These are phyloP conservation scores for Phytophthora fragariaefolia DNA, from an alignment of 352 stramenopile species.

Conservation along the genomic window DNA sequence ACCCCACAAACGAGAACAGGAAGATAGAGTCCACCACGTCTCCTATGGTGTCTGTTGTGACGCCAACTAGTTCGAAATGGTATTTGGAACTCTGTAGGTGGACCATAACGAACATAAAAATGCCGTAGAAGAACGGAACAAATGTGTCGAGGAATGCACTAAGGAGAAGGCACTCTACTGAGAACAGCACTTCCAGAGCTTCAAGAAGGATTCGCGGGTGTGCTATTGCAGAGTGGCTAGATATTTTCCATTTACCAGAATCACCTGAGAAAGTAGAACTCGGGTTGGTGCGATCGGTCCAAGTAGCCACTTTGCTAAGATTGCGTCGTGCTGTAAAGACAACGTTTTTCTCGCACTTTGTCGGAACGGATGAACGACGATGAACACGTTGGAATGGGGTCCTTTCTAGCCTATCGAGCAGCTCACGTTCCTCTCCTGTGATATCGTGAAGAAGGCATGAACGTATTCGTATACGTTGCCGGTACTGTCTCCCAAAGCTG, in stretches of 20 bases:
- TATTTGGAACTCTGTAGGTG: slow-evolving; percentile 36
- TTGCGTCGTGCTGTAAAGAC: slow-evolving; percentile 1
- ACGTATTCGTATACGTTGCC: slow-evolving; percentile 14
- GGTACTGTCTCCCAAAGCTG: slow-evolving; percentile 13
- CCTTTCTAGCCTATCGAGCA: slow-evolving; percentile 14
- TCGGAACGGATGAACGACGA: background rate
- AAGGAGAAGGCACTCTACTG: slow-evolving; percentile 39
- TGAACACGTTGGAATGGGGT: background rate
- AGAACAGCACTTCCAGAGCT: slow-evolving; percentile 33
- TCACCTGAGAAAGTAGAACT: too few species aligned
- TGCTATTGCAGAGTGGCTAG: too few species aligned
- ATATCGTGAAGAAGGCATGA: slow-evolving; percentile 12
- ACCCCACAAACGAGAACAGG: slow-evolving; percentile 32
- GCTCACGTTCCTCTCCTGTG: background rate
- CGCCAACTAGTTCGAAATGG: slow-evolving; percentile 36
- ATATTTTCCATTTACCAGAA: too few species aligned
- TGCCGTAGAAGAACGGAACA: slow-evolving; percentile 42
- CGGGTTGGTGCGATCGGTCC: too few species aligned
- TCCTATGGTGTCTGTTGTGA: slow-evolving; percentile 15
- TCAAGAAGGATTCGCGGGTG: slow-evolving; percentile 10
- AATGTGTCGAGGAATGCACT: slow-evolving; percentile 42
- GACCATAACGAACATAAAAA: slow-evolving; percentile 30
- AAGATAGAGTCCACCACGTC: slow-evolving; percentile 27
- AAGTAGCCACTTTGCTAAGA: slow-evolving; percentile 5
- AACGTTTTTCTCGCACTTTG: background rate